phyloP scores from a whole-genome alignment of 192 early-diverging fungal genomes.

The Podochytrium sp. region DNA sequence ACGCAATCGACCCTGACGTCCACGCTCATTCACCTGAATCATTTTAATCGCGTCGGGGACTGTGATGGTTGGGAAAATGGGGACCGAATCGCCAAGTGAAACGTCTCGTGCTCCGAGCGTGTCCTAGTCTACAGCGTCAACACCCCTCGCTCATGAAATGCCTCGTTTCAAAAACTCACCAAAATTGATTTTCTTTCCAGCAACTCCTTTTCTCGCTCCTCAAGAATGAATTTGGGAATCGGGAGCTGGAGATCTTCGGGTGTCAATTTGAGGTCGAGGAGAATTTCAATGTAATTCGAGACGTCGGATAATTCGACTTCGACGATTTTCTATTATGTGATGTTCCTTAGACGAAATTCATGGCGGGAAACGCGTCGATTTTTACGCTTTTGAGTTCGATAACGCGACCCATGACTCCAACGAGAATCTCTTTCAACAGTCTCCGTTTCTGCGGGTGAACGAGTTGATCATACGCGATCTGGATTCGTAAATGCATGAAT shows the following conservation, averaged over 20 bases:
- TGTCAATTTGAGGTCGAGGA: conserved; percentile 60
- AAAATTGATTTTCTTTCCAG: conserved; percentile 32
- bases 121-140: conserved; percentile 23
- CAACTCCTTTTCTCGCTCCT: conserved; percentile 52
- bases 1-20: conserved; percentile 56
- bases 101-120: conserved; percentile 55
- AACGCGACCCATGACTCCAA: conserved; percentile 55
- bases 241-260: conserved; percentile 56
- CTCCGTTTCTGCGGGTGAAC: conserved; percentile 67
- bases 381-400: conserved; percentile 63
- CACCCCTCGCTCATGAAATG: conserved; percentile 8
- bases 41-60: conserved; percentile 54
- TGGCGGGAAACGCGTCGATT: background rate
- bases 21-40: conserved; percentile 63
- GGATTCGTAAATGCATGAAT: no score
- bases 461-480: conserved; percentile 62
- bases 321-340: conserved; percentile 55
- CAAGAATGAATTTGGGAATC: conserved; percentile 54
- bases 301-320: conserved; percentile 60
- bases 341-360: background rate
- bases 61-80: conserved; percentile 53
- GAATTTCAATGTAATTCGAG: conserved; percentile 52
- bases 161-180: conserved; percentile 36
- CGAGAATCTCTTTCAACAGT: conserved; percentile 52
- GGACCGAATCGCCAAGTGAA: conserved; percentile 40